Base-by-base conservation (phyloP, 257 asterid genomes). In the Solanum rostratum region DNA sequence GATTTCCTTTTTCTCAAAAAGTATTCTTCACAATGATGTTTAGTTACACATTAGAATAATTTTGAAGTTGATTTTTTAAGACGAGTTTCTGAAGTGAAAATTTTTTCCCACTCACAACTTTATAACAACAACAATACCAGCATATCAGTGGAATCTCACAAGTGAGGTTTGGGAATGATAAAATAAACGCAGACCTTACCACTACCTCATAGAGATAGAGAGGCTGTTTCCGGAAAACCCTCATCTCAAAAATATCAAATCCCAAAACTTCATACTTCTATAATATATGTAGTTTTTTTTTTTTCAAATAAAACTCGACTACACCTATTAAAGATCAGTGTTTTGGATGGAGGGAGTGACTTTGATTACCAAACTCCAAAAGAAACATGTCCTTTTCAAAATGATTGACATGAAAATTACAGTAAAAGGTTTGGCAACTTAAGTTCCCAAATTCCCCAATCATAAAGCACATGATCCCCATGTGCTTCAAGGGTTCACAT, bases 401-500 rank as follows among this genome's bases (percentile, higher is more conserved):
- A 74, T 74, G 59, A 74, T 45, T 46, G 59, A 74, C 30, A 46
- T 15, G 54, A 74, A 46, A 74, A 46, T 8, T 24, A 68, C 19
- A 68, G 78, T 37, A 24, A 46, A 76, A 50, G 62, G 41, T 76
- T 76, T 24, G 81, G 81, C 60, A 76, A 76, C 81, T 24, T 49
- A 49, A 49, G 62, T 24, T 80, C 79, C 55, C 22, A 65, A 46
- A 62, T 63, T 39, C 20, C 71, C 49, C 46, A 62, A 60, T 50
- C 55, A 82, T 6, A 82, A 55, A 76, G 84, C 52, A 73, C 84
- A 45, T 33, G 30, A 24, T 13, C 30, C 63, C 83, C 84, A 84
- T 84, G 86, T 84, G 86, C 83, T 18, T 54, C 76, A 39, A n/a
- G 43, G 63, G 62, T 84, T 66, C 78, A 73, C 49, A 59, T 27